phyloP scores from a whole-genome alignment of 2,329 filamentous ascomycete species.

The Rhinocladiella mackenziei region DNA sequence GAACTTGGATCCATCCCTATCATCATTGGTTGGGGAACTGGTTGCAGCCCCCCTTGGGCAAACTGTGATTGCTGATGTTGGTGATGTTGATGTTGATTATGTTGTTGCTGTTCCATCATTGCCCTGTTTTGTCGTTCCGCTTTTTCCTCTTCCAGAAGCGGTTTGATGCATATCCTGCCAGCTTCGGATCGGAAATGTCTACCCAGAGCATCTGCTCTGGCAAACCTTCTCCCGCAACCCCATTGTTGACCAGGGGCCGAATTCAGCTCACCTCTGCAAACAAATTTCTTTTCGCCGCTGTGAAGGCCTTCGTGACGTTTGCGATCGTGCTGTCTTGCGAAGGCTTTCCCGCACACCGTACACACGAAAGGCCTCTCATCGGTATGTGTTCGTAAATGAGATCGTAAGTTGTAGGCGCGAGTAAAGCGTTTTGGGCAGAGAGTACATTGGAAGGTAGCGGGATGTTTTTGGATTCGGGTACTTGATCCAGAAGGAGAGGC shows the following conservation, averaged over 20 bases:
- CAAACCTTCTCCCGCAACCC: conserved; percentile 91
- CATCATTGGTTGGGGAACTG: conserved; percentile 54
- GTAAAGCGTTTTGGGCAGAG: conserved; percentile 96
- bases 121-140: conserved; percentile 71
- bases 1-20: conserved; percentile 57
- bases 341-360: conserved; percentile 93
- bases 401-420: conserved; percentile 90
- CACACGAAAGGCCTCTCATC: conserved; percentile 97
- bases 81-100: conserved; percentile 42
- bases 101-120: conserved; percentile 66
- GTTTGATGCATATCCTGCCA: conserved; percentile 92
- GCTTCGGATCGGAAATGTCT: conserved; percentile 95
- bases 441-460: conserved; percentile 91
- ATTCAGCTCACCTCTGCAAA: conserved; percentile 88
- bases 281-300: conserved; percentile 97
- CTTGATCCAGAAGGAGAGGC: conserved; percentile 52
- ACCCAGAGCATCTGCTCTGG: conserved; percentile 88
- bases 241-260: conserved; percentile 65
- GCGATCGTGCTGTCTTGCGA: conserved; percentile 93
- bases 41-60: conserved; percentile 48
- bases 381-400: conserved; percentile 91
- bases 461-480: conserved; percentile 94
- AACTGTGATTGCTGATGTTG: conserved; percentile 53
- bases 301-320: conserved; percentile 96
- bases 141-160: conserved; percentile 92